Percentiles rank a stretch among this genome's conserved stretches.
phyloP scores from a whole-genome alignment of 352 stramenopile species.

The Elongisporangium anandrum region DNA sequence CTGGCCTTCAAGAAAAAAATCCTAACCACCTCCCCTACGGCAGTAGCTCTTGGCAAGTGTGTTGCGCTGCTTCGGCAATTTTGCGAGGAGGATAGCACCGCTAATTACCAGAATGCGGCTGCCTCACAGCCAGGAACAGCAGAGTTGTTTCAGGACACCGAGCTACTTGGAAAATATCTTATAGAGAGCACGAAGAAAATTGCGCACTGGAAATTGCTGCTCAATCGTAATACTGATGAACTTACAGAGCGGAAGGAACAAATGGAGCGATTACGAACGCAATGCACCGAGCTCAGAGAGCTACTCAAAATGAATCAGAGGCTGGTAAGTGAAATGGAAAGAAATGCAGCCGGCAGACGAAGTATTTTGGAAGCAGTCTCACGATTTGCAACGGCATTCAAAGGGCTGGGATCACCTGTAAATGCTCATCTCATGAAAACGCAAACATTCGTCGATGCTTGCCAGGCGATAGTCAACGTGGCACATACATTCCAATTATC shows the following conservation, averaged over 20 bases:
- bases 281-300: slow-evolving; percentile 41
- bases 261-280: slow-evolving; percentile 28
- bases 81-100: slow-evolving; percentile 19
- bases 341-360: slow-evolving; percentile 23
- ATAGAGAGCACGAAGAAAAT: slow-evolving; percentile 46
- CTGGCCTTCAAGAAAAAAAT: slow-evolving; percentile 8
- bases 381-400: slow-evolving; percentile 34
- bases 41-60: slow-evolving; percentile 35
- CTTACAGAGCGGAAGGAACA: slow-evolving; percentile 38
- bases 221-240: slow-evolving; percentile 41
- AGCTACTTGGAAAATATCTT: slow-evolving; percentile 23
- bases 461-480: slow-evolving; percentile 29
- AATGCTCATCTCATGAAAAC: slow-evolving; percentile 33
- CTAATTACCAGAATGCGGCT: background rate
- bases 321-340: slow-evolving; percentile 40
- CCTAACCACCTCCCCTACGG: slow-evolving; percentile 13
- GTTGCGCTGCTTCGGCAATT: slow-evolving; percentile 41
- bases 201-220: slow-evolving; percentile 31
- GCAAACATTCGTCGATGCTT: slow-evolving; percentile 30
- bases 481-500: slow-evolving; percentile 26
- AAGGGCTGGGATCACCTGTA: slow-evolving; percentile 26
- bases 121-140: slow-evolving; percentile 1
- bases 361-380: slow-evolving; percentile 36
- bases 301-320: slow-evolving; percentile 42
- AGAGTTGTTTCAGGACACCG: background rate